Base-by-base conservation (phyloP, 495 filamentous ascomycete genomes). In the Neurospora sp. region DNA sequence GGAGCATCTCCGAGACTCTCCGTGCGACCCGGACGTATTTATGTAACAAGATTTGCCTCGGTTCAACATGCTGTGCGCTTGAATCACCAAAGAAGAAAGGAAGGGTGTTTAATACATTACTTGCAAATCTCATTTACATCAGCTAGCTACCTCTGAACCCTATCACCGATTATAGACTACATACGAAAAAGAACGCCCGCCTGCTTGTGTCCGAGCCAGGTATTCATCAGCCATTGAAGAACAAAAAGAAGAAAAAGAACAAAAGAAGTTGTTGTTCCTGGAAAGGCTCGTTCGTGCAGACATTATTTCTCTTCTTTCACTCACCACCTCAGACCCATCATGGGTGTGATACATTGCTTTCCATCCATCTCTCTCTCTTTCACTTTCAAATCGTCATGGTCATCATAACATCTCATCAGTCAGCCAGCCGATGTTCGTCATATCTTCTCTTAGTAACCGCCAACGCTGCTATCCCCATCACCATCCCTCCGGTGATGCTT, bases 381-480 rank as follows among this genome's bases (percentile, higher is more conserved):
- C 48, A 40, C 18, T 44, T 41, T 20, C 44, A 39, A 71, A 48
- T 37, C 42, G 22, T 40, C 69, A 69, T 72, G 14, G 22, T 40
- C 71, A 35, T 66, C 39, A 44, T 35, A 44, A 70, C 69, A 42
- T 46, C 27, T 22, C 20, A 66, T 38, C 37, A 37, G 41, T 7
- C 16, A 44, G 41, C 41, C 16, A 44, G 42, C 42, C 41, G 0
- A 18, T 42, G 14, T 42, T 66, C 39, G 35, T 68, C 71, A 69
- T 12, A 22, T 27, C 27, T 39, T 18, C 6, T 16, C 20, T 22
- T 14, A 27, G 39, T 42, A 20, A 37, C 53, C 40, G 9, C 38
- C 37, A 44, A 48, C 73, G 61, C 40, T 46, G 66, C 71, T 69
- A 20, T 44, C 71, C 37, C 31, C 69, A 61, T 71, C 75, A 68